Conservation (phyloP, 257 asterid species). For the Capsicum chinense region DNA sequence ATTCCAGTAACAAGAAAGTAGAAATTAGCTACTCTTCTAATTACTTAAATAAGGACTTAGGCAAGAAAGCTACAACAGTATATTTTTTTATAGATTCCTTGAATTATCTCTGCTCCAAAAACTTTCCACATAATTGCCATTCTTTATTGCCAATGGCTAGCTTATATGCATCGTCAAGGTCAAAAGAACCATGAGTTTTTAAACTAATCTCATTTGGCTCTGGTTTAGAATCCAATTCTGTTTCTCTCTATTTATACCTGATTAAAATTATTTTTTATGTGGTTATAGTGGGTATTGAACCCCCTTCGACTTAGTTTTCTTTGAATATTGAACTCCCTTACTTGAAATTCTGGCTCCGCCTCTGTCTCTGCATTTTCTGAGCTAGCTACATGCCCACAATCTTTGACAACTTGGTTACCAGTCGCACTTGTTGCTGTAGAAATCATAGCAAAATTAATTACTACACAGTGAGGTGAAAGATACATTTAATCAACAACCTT, state of each 20-base stretch:
- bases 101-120: conserved; percentile 75
- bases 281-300: too few relatives aligned
- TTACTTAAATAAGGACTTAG: conserved; percentile 89
- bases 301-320: too few relatives aligned
- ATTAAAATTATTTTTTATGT: too few relatives aligned
- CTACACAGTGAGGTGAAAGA: conserved; percentile 15
- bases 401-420: conserved; percentile 37
- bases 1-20: conserved; percentile 76
- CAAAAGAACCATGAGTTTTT: conserved; percentile 52
- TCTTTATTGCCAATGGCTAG: conserved; percentile 68
- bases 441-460: conserved; percentile 38
- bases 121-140: conserved; percentile 73
- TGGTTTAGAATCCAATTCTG: conserved; percentile 47
- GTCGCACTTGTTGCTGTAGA: conserved; percentile 37
- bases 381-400: conserved; percentile 40
- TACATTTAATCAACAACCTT: not conserved
- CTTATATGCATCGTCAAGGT: conserved; percentile 83
- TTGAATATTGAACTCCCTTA: too few relatives aligned
- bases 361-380: conserved; percentile 28
- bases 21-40: conserved; percentile 91
- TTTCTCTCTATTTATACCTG: conserved; percentile 29
- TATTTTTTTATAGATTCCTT: conserved; percentile 82
- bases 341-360: too few relatives aligned
- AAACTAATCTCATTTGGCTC: conserved; percentile 40
- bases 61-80: conserved; percentile 78